phyloP scores from a whole-genome alignment of 257 asterid genomes.

The Cynanchum wilfordii region DNA sequence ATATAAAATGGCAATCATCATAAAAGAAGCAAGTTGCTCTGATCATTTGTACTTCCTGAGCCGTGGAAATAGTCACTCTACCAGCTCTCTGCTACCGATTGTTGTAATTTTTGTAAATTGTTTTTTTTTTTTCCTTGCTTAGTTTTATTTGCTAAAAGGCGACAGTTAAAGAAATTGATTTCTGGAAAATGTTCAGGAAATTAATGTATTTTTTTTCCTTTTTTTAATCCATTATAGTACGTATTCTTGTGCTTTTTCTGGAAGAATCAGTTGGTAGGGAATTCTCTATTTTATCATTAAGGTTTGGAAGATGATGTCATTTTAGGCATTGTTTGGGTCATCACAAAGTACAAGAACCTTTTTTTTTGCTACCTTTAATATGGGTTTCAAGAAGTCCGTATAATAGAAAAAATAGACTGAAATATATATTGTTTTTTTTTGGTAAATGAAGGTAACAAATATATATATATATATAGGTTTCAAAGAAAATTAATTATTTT shows the following conservation, averaged over 20 bases:
- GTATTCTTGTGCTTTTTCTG: no score
- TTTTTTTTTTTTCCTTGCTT: neutral
- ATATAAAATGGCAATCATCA: slow-evolving; percentile 5
- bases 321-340: neutral
- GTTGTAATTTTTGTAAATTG: neutral
- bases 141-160: neutral
- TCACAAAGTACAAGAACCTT: neutral
- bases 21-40: neutral
- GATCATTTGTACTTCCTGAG: neutral
- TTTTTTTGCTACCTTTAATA: no score
- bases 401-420: no score
- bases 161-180: neutral
- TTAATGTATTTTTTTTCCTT: neutral
- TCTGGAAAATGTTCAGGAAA: neutral
- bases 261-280: neutral
- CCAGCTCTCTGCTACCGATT: neutral
- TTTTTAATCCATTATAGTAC: neutral
- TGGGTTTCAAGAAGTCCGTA: no score
- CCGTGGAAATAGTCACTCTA: neutral
- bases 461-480: no score
- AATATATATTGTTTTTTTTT: no score
- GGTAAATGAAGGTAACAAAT: no score
- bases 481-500: neutral
- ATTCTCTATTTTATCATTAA: no score
- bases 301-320: neutral